Percentiles rank a stretch among this genome's conserved stretches.
phyloP scores from a whole-genome alignment of 192 early-diverging fungal species.

The Coemansia sp. region DNA sequence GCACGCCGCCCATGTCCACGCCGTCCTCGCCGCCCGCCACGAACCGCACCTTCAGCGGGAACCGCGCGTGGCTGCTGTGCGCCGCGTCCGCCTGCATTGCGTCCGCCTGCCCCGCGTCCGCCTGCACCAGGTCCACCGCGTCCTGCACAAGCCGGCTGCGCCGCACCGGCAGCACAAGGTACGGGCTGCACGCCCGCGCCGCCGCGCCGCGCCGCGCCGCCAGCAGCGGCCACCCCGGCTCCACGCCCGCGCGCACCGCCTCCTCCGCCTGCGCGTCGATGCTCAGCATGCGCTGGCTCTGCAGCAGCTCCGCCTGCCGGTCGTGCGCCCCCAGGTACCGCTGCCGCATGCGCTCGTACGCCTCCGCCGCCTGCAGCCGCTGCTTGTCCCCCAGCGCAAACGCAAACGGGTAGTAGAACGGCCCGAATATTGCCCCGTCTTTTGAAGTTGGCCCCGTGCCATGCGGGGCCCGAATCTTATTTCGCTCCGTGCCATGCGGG shows the following conservation, averaged over 20 bases:
- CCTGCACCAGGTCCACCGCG: constrained; percentile 55
- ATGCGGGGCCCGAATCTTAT: too few relatives aligned
- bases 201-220: constrained; percentile 14
- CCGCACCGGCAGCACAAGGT: constrained; percentile 75
- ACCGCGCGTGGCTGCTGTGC: constrained; percentile 12
- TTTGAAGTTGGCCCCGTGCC: background rate
- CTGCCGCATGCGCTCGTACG: constrained; percentile 26
- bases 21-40: constrained; percentile 89
- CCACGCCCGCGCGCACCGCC: constrained; percentile 12
- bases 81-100: constrained; percentile 7
- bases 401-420: constrained; percentile 42
- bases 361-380: constrained; percentile 16
- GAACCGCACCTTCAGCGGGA: constrained; percentile 66
- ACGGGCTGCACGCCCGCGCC: constrained; percentile 53
- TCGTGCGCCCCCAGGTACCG: constrained; percentile 36
- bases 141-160: constrained; percentile 72
- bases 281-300: constrained; percentile 34
- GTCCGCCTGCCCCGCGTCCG: constrained; percentile 36
- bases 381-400: constrained; percentile 17
- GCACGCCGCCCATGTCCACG: constrained; percentile 94
- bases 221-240: constrained; percentile 39
- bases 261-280: constrained; percentile 37
- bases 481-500: too few relatives aligned
- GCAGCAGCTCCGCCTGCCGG: constrained; percentile 35
- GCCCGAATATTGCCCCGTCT: constrained; percentile 22